Base-by-base conservation (phyloP, 1,284 basidiomycete genomes). In the Apiotrichum veenhuisii region DNA sequence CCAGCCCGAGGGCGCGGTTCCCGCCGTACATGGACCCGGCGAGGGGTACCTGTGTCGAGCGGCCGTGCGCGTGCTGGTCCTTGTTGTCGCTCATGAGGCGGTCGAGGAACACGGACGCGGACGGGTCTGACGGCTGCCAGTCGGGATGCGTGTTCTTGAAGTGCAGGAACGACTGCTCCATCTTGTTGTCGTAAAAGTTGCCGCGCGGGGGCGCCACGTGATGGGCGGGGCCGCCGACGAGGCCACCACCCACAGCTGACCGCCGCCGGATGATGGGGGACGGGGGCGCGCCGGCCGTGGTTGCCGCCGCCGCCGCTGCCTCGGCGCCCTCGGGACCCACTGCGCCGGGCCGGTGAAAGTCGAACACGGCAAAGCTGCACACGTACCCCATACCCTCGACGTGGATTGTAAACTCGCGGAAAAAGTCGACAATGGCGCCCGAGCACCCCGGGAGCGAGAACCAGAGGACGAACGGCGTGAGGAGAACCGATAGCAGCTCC, bases 281-380 rank as follows among this genome's bases (percentile, higher is more conserved):
- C 18, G 25, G 26, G 38, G 20, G 51, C 20, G 40, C 42, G 15
- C 20, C 41, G 1, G 27, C 37, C 4, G 49, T 50, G 5, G 47
- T 33, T 4, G 37, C 27, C 2, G 26, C 43, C 7, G 41, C 54
- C 15, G 37, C 54, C 41, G 43, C 41, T 1, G 20, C 55, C 1
- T 37, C 53, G 0, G 54, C 48, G 1, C 50, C 36, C 69, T 80
- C 59, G 51, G 88, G 87, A 79, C 87, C 89, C 69, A 89, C 82
- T 71, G 91, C 92, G 0, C 91, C 89, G 64, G 95, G 88, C 59
- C 92, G 79, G 74, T 91, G 85, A 75, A 98, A 97, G 74, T 98
- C 93, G 72, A 98, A 98, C 55, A 96, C 94, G 1, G 95, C 96
- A 77, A 98, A 98, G 59, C 89, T 92, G 73, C 96, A 98, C 11